Evolutionary conservation across 2,329 filamentous ascomycete genomes (phyloP).

Genomic region (Atkinsonella hypoxylon): DNA sequence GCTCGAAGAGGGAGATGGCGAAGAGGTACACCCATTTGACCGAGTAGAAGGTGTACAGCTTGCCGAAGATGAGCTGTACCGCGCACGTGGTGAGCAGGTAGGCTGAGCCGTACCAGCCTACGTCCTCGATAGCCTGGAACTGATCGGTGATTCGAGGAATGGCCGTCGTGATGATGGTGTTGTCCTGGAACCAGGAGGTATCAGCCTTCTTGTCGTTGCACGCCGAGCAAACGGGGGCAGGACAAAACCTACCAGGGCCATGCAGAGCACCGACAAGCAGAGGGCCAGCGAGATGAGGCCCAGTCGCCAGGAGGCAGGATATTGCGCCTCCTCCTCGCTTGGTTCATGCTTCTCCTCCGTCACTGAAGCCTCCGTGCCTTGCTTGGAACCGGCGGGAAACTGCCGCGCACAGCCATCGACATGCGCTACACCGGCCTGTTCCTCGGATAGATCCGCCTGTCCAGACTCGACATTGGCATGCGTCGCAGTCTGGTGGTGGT

Average conservation of each 20-base stretch:
- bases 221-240: no score
- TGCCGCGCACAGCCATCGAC: not conserved
- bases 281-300: conserved; percentile 7
- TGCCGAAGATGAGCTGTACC: conserved; percentile 25
- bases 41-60: conserved; percentile 30
- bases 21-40: conserved; percentile 17
- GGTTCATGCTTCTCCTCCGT: not conserved
- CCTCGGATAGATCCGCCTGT: not conserved
- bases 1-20: conserved; percentile 15
- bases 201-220: no score
- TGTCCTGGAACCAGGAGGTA: conserved; percentile 17
- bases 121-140: conserved; percentile 7
- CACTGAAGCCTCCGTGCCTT: not conserved
- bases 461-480: not conserved
- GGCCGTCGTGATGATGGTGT: conserved; percentile 25
- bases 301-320: conserved; percentile 6
- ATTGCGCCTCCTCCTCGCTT: conserved; percentile 1
- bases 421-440: not conserved
- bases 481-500: not conserved
- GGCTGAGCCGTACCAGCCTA: conserved; percentile 8
- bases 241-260: conserved; percentile 8
- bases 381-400: not conserved
- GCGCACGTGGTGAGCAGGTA: conserved; percentile 28
- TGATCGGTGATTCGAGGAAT: conserved; percentile 19
- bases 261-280: conserved; percentile 7